phyloP scores from a whole-genome alignment of 805 yeast species.

The Saturnispora diversa region DNA sequence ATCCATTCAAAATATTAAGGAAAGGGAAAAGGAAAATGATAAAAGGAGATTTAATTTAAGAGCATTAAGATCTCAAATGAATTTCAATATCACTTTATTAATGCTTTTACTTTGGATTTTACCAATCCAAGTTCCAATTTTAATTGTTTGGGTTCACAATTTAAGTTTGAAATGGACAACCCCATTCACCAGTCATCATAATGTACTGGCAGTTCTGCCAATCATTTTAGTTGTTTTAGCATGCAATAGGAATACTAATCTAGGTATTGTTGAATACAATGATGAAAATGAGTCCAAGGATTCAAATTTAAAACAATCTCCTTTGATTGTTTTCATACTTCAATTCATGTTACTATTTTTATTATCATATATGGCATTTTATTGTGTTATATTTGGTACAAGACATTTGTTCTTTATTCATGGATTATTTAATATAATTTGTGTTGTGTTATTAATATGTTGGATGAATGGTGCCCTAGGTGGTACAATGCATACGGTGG shows the following conservation, averaged over 20 bases:
- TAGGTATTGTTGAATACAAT: background rate
- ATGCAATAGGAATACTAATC: conserved; percentile 33
- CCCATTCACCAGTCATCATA: conserved; percentile 83
- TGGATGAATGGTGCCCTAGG: conserved; percentile 22
- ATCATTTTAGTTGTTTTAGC: conserved; percentile 49
- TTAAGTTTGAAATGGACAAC: conserved; percentile 71
- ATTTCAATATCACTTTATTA: conserved; percentile 56
- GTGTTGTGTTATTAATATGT: conserved; percentile 40
- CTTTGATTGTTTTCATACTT: conserved; percentile 63
- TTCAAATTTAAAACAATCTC: conserved; percentile 81
- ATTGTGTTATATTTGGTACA: conserved; percentile 64
- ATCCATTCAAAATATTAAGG: background rate
- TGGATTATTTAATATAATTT: conserved; percentile 58
- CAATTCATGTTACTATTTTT: conserved; percentile 46
- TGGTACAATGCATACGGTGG: conserved; percentile 10
- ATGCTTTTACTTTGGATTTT: conserved; percentile 68
- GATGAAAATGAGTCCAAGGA: conserved; percentile 40
- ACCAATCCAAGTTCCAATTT: conserved; percentile 70
- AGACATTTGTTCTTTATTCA: conserved; percentile 82
- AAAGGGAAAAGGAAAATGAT: background rate
- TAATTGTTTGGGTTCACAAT: conserved; percentile 77
- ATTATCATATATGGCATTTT: conserved; percentile 47
- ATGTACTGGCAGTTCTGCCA: conserved; percentile 68
- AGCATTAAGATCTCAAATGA: conserved; percentile 31
- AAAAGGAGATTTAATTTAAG: background rate